Percentiles rank a stretch among this genome's conserved stretches.
These are phyloP conservation scores for Erysimum pusillum DNA, from an alignment of 441 rosid species.

Conservation along the genomic window DNA sequence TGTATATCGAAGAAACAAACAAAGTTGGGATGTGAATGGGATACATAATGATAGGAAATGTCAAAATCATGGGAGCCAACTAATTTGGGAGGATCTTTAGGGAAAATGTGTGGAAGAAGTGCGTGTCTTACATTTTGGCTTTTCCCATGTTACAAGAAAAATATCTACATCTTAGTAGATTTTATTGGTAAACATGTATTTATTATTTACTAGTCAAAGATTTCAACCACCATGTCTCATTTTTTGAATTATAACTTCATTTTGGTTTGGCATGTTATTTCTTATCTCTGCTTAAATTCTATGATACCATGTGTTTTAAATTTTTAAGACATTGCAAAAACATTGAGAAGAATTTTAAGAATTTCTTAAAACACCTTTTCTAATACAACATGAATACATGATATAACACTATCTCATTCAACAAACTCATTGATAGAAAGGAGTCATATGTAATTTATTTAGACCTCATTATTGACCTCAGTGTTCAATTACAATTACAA, in stretches of 20 bases:
- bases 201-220: constrained; percentile 22
- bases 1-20: constrained; percentile 10
- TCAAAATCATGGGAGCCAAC: constrained; percentile 54
- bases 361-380: too few species aligned
- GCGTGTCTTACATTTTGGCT: constrained; percentile 34
- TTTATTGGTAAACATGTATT: constrained; percentile 35
- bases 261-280: neutral
- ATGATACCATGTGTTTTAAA: too few species aligned
- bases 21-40: constrained; percentile 47
- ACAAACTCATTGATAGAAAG: too few species aligned
- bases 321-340: too few species aligned
- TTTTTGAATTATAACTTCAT: neutral
- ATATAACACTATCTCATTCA: too few species aligned
- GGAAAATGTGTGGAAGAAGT: constrained; percentile 34
- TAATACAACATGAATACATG: too few species aligned
- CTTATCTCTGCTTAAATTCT: too few species aligned
- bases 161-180: neutral
- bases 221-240: constrained; percentile 10
- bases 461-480: too few species aligned
- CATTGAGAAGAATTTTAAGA: too few species aligned
- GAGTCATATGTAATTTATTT: too few species aligned
- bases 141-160: constrained; percentile 34
- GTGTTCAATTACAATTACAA: too few species aligned
- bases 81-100: constrained; percentile 42
- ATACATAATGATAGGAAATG: constrained; percentile 40